phyloP scores from a whole-genome alignment of 2,329 filamentous ascomycete genomes.

The Claviceps spartinae region DNA sequence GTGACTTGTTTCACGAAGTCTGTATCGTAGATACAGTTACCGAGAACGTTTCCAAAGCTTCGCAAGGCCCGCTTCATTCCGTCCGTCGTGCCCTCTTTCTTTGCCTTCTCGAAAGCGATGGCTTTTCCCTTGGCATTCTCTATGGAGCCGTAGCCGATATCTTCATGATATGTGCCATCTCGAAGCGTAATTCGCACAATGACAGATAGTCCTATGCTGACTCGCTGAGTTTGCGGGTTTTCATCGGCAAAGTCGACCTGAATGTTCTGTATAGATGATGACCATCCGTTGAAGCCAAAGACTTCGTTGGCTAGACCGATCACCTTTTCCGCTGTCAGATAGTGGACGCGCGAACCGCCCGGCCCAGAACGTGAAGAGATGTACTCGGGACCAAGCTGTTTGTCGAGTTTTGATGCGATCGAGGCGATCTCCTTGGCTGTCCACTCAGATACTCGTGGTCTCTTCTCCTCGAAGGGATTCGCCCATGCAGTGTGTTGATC shows the following conservation, averaged over 20 bases:
- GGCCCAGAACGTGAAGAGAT: slow-evolving; percentile 77
- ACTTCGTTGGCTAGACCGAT: slow-evolving; percentile 92
- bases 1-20: slow-evolving; percentile 82
- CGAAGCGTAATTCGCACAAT: slow-evolving; percentile 80
- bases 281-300: slow-evolving; percentile 97
- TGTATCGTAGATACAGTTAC: slow-evolving; percentile 98
- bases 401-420: slow-evolving; percentile 73
- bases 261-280: slow-evolving; percentile 84
- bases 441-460: slow-evolving; percentile 60
- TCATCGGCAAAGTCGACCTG: slow-evolving; percentile 95
- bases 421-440: slow-evolving; percentile 85
- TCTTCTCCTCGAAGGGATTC: slow-evolving; percentile 72
- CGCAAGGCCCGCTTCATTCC: slow-evolving; percentile 78
- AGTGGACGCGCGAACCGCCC: slow-evolving; percentile 76
- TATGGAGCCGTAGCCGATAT: slow-evolving; percentile 91
- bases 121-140: slow-evolving; percentile 95
- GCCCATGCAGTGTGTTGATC: slow-evolving; percentile 44
- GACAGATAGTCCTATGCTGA: slow-evolving; percentile 77
- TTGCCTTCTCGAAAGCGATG: slow-evolving; percentile 93
- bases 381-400: slow-evolving; percentile 90
- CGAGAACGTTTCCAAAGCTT: slow-evolving; percentile 89
- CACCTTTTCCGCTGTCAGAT: slow-evolving; percentile 90
- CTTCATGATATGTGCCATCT: slow-evolving; percentile 95
- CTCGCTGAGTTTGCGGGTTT: slow-evolving; percentile 59
- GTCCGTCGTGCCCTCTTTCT: slow-evolving; percentile 95